Base-by-base conservation (phyloP, 2,329 filamentous ascomycete genomes). In the Fusarium oligoseptatum region DNA sequence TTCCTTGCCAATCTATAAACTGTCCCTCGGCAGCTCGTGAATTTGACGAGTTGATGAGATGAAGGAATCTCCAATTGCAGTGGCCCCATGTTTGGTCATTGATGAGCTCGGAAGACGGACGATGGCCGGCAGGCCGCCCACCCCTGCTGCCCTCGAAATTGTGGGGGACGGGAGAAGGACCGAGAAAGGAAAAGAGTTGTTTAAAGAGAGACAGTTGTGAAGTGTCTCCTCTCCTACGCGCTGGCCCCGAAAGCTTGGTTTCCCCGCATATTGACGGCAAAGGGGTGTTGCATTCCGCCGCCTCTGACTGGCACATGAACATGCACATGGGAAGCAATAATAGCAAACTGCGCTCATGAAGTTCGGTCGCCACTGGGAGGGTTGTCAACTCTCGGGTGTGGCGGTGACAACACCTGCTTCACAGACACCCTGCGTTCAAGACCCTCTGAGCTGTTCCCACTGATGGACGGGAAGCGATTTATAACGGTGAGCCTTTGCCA, bases 21-120 rank as follows among this genome's bases (percentile, higher is more conserved):
- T 66, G 71, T 73, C 67, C 77, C 77, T 78, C 77, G 77, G 77
- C 73, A 79, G 73, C 77, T 78, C 77, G 77, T 78, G 77, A 78
- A 74, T 67, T 50, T 62, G 48, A 45, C 32, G 22, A 63, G 56
- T 34, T 60, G 52, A 68, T 55, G 74, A 76, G 70, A 76, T 72
- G 72, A 64, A 68, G 43, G 24, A 56, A 24, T 41, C 41, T 9
- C 15, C 20, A 52, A 32, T 48, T 34, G 9, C 22, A 55, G 29
- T 52, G 43, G 45, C 56, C 61, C 63, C 50, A 62, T 67, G 72
- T 72, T 67, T 71, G 70, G 63, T 64, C 70, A 57, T 37, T 60
- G 27, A 37, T 60, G 27, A 37, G 17, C 32, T 14, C 64, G 45
- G 41, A 45, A 34, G 55, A 69, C 72, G 69, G 73, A 75, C 73